Base-by-base conservation (phyloP, 1,284 basidiomycete genomes). In the Papiliotrema terrestris region DNA sequence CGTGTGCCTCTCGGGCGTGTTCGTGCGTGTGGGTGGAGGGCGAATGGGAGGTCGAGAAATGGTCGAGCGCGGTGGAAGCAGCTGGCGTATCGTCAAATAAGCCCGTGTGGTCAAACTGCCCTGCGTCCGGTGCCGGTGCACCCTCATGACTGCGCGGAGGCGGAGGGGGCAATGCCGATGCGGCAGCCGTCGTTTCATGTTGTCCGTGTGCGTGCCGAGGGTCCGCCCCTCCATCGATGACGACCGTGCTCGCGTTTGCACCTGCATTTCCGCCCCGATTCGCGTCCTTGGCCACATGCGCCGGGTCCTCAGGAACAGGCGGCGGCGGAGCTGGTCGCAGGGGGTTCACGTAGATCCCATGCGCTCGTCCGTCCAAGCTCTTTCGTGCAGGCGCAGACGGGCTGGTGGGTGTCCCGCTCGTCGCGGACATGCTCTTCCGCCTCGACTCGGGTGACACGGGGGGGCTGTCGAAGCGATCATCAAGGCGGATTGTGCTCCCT, bases 321-420 rank as follows among this genome's bases (percentile, higher is more conserved):
- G 51, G 51, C 3, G 51, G 51, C 4, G 51, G 51, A 20, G 51
- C 51, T 3, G 51, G 51, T 20, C 51, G 43, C 37, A 19, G 14
- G 19, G 43, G 51, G 35, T 44, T 32, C 8, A 52, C 51, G n/a
- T 2, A 14, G 13, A 51, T 29, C n/a, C 44, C 46, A 13, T 25
- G 2, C 20, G 14, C 23, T 17, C 45, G n/a, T 8, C 17, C 45
- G 20, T 47, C 45, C 45, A 47, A 29, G 20, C 45, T 47, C 32
- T 36, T 47, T 19, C 47, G 32, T 22, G 5, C 11, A 2, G 45
- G 23, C 15, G 43, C n/a, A 44, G 43, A 23, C 43, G 43, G 14
- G 15, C 14, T 15, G 43, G 37, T 22, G 13, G 35, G 50, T 4
- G 43, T 22, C 2, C n/a, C 19, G n/a, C 41, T 32, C 3, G 22